Base-by-base conservation (phyloP, 1,284 basidiomycete genomes). In the Irpex sp. region DNA sequence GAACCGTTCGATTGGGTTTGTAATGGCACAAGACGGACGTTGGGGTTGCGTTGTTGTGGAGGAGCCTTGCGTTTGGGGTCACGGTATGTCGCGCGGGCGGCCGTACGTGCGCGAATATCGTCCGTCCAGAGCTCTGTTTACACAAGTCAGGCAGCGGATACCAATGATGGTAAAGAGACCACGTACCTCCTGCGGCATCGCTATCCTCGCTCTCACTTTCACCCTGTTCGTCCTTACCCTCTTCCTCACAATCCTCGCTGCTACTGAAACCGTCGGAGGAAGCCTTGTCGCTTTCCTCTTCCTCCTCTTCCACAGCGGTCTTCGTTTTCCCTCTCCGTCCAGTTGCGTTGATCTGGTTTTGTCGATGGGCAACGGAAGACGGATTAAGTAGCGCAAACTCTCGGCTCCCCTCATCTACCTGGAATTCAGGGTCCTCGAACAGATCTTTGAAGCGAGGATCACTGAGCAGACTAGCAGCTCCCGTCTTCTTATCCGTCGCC, bases 381-480 rank as follows among this genome's bases (percentile, higher is more conserved):
- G 97, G 97, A 74, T 99, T 97, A 74, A 98, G 85, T 69, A 98
- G 78, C 21, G 91, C 91, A 73, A 85, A 99, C 78, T 98, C 97
- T 72, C 92, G 83, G 67, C 82, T 93, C 51, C 78, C 83, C 77
- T 96, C 91, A 76, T 99, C 96, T 68, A 99, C 93, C 73, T 93
- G 85, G 76, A 94, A 99, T 64, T 93, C 93, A n/a, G 94, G 91
- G 72, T 98, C 90, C 75, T 93, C 89, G 78, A 97, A 99, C 57
- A 99, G 82, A 61, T 90, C 91, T 62, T 89, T 82, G 85, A 99
- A 99, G 66, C 97, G 91, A 62, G 91, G 85, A 77, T 99, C 97
- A 57, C 79, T 86, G 65, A 98, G 85, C 66, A 99, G 77, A 60
- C 76, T 89, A 48, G 44, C 49, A 6, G 34, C 38, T 58, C 57